Percentiles rank a stretch among this genome's conserved stretches.
Evolutionary conservation across 176 grass and related monocot species (phyloP).

Genomic region (Aegilops speltoides): DNA sequence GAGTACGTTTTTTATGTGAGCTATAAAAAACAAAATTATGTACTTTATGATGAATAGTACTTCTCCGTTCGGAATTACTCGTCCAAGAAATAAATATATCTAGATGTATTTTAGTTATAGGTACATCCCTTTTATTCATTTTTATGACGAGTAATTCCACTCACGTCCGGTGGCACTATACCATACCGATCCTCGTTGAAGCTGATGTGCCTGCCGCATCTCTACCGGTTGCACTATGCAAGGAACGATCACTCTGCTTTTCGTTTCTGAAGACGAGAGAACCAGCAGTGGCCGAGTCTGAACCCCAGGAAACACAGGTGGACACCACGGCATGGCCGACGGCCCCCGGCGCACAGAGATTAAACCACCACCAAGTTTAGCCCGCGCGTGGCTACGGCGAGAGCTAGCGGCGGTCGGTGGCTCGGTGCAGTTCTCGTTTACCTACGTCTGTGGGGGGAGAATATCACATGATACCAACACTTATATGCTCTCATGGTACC

Average conservation of each 20-base stretch:
- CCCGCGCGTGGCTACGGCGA: neutral
- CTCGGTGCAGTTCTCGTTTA: neutral
- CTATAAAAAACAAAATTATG: too few species aligned
- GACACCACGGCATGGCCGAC: neutral
- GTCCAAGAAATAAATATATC: too few species aligned
- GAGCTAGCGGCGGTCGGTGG: conserved; percentile 3
- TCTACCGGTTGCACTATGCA: neutral
- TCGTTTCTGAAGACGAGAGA: neutral
- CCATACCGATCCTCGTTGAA: neutral
- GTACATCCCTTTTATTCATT: too few species aligned
- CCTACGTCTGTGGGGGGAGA: neutral
- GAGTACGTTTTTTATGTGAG: too few species aligned
- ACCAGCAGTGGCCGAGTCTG: neutral
- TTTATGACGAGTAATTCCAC: too few species aligned
- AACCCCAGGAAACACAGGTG: neutral
- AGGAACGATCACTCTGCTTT: neutral
- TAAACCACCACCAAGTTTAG: conserved; percentile 56
- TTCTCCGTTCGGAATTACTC: too few species aligned
- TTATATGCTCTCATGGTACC: too few species aligned
- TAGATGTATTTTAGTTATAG: too few species aligned
- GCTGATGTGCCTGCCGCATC: neutral
- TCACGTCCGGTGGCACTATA: too few species aligned
- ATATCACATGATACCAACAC: too few species aligned
- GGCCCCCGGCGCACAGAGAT: conserved; percentile 31
- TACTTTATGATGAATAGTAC: too few species aligned